A percentile compares a stretch with the other conserved stretches of the same genome.
Evolutionary conservation across 2,329 filamentous ascomycete species (phyloP).

Genomic region (Xylaria sp.): DNA sequence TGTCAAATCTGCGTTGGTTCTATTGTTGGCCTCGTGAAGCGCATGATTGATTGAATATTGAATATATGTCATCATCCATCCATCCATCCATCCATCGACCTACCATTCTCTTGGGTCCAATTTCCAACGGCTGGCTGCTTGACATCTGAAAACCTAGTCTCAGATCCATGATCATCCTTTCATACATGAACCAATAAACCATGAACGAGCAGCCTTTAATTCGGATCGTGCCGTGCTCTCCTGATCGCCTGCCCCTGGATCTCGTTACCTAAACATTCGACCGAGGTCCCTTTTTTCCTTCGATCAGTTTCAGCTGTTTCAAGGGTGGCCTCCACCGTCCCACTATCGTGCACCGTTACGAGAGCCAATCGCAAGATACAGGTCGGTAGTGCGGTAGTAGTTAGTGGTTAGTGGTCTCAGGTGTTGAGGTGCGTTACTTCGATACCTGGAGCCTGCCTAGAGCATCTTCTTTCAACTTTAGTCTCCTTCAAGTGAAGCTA

Average conservation of each 20-base stretch:
- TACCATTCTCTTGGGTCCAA: slow-evolving; percentile 19
- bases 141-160: slow-evolving; percentile 23
- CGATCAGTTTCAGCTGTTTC: slow-evolving; percentile 26
- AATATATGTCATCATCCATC: too few species aligned
- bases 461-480: background rate
- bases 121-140: slow-evolving; percentile 10
- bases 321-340: slow-evolving; percentile 12
- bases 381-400: too few species aligned
- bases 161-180: slow-evolving; percentile 31
- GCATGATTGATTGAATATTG: too few species aligned
- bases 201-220: background rate
- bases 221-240: slow-evolving; percentile 20
- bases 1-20: too few species aligned
- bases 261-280: slow-evolving; percentile 5
- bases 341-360: background rate
- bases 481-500: slow-evolving; percentile 11
- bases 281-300: background rate
- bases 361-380: slow-evolving; percentile 10
- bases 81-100: too few species aligned
- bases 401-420: too few species aligned
- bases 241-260: slow-evolving; percentile 3
- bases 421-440: too few species aligned
- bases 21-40: too few species aligned
- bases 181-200: slow-evolving; percentile 18
- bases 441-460: too few species aligned